Evolutionary conservation across 2,329 filamentous ascomycete species (phyloP), one percentile per base, ranked within the genome.

Genomic region (Microdochium nivale): DNA sequence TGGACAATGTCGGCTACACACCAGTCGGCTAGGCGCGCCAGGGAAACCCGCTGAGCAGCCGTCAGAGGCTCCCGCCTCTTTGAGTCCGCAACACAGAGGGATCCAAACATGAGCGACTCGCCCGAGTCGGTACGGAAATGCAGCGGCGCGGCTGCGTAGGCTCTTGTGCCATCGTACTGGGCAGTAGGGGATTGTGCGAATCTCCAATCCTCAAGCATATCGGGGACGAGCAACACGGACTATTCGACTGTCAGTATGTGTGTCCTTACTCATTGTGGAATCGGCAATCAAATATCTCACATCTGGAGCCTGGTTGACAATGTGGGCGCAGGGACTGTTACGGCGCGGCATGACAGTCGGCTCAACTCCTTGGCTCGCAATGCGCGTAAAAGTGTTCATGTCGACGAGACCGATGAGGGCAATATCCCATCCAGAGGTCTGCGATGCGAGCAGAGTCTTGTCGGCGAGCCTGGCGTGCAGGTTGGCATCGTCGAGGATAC

Each of bases 181-280:
- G 72, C 71, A 32, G 70, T 63, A 0, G 72, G 72, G 0, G 67
- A 73, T 1, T 63, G 51, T 27, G 61, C 55, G 43, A 74, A 76
- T 4, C 73, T 64, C 73, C 72, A 75, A 49, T 75, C 73, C 3
- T 65, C 56, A 5, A 62, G 54, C 66, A 74, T 70, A 43, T 73
- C 65, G 0, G 67, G 66, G 0, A 75, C 35, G 19, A 67, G 61
- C 48, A 75, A 74, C 0, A 75, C 65, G 2, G 58, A 65, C 64
- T 67, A 47, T 2, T 11, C 5, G 5, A 30, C n/a, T 30, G 27
- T 30, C 27, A 30, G 27, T 30, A n/a, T n/a, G 27, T 30, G 5
- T 30, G 27, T 11, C 11, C 27, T n/a, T n/a, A n/a, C n/a, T n/a
- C n/a, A n/a, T n/a, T n/a, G n/a, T n/a, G n/a, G n/a, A n/a, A n/a